Evolutionary conservation across 2,329 filamentous ascomycete species (phyloP), one percentile per base, ranked within the genome.

Genomic region (Microcera coccophila): DNA sequence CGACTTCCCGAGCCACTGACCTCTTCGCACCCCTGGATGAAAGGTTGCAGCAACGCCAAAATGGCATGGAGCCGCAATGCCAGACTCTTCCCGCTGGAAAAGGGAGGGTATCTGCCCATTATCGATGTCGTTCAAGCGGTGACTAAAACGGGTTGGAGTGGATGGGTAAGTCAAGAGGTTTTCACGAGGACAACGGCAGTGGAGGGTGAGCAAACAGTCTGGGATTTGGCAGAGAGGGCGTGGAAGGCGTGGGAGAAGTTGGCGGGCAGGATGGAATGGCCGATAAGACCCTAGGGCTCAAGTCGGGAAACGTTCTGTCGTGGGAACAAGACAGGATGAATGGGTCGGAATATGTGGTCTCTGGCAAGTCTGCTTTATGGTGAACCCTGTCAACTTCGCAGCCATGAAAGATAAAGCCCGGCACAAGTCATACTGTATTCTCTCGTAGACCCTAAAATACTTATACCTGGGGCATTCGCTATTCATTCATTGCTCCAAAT

Each of bases 81-180:
- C 19, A 42, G 53, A 16, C 32, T 48, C 17, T 56, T 53, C 32
- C 55, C 51, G 3, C 38, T 50, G n/a, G 46, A 53, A 26, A 20
- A 45, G 22, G 39, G 36, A 7, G 50, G 47, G 3, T 57, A 60
- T 28, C 52, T 71, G 31, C 60, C 58, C 3, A 43, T 62, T 5
- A 38, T 63, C 5, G 50, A 52, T 4, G 48, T 58, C 2, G 49
- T 68, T n/a, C 61, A 66, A 50, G 55, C 60, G 5, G 50, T 55
- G 10, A 41, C 39, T 4, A 29, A 22, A n/a, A 22, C 44, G 3
- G 44, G 44, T 4, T 44, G 39, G 44, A n/a, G 7, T 4, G 47
- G 39, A 9, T 57, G 50, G 45, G 42, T 55, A 16, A 57, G 54
- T 28, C 20, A 53, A 5, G 54, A 57, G 42, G 48, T 57, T 4